phyloP scores from a whole-genome alignment of 2,329 filamentous ascomycete genomes.

The Xylariaceae sp. region DNA sequence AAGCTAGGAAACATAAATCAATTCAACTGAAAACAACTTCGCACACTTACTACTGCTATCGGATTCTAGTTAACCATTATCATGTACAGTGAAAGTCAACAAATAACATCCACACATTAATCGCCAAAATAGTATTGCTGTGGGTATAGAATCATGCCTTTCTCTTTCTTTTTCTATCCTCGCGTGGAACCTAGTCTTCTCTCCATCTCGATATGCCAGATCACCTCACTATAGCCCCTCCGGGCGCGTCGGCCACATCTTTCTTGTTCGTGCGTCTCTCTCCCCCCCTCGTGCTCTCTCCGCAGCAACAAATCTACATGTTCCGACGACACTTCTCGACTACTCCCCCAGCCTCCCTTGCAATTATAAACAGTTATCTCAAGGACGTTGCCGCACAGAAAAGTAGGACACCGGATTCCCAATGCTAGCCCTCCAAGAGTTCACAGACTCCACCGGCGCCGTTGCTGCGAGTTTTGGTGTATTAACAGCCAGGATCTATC shows the following conservation, averaged over 20 bases:
- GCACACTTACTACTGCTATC: background rate
- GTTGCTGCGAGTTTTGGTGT: conserved; percentile 32
- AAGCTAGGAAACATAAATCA: background rate
- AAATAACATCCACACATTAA: conserved; percentile 2
- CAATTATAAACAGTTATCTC: conserved; percentile 30
- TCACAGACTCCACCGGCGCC: conserved; percentile 30
- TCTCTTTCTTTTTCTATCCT: conserved; percentile 25
- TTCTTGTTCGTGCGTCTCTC: conserved; percentile 16
- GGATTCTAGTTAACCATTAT: background rate
- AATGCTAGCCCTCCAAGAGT: conserved; percentile 31
- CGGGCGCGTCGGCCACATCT: conserved; percentile 16
- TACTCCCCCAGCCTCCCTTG: conserved; percentile 7
- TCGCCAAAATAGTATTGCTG: conserved; percentile 17
- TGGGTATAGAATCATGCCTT: conserved; percentile 16
- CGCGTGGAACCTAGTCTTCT: conserved; percentile 19
- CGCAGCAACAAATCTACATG: conserved; percentile 18
- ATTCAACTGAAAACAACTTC: background rate
- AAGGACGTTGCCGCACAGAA: conserved; percentile 26
- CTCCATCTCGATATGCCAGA: conserved; percentile 20
- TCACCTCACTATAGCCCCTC: conserved; percentile 23
- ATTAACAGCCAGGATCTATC: conserved; percentile 34
- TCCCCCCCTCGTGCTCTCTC: conserved; percentile 5
- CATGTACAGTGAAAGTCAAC: background rate
- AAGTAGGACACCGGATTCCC: conserved; percentile 28
- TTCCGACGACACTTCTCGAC: conserved; percentile 5